Conservation (phyloP, 257 asterid genomes). For the Agastache rugosa region DNA sequence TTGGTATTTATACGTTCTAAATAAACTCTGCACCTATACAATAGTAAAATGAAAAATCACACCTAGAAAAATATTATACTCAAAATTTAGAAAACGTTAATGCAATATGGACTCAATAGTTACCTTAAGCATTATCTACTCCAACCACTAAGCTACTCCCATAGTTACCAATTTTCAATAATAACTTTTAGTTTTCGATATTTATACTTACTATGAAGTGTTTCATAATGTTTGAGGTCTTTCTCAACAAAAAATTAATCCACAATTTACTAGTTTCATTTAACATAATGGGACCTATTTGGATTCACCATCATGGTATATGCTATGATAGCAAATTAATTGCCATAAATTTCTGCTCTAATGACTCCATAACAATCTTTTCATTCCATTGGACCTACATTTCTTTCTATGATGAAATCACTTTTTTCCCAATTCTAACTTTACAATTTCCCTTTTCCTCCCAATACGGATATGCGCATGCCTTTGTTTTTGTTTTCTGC, state of each 20-base stretch:
- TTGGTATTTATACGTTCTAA: no score
- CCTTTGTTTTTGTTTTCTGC: slow-evolving; percentile 31
- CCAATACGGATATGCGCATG: slow-evolving; percentile 48
- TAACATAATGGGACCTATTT: slow-evolving; percentile 36
- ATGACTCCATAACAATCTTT: slow-evolving; percentile 33
- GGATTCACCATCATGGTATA: slow-evolving; percentile 35
- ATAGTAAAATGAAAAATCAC: no score
- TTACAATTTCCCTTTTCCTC: slow-evolving; percentile 31
- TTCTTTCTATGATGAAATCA: slow-evolving; percentile 29
- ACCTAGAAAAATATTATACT: no score
- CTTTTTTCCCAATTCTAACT: slow-evolving; percentile 27
- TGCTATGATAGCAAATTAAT: slow-evolving; percentile 35
- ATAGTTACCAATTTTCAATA: not conserved
- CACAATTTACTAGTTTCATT: slow-evolving; percentile 28
- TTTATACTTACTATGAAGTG: not conserved
- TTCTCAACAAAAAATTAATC: not conserved
- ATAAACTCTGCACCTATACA: no score
- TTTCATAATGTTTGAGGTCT: not conserved
- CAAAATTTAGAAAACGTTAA: no score
- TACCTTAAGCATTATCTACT: no score
- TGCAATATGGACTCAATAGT: no score
- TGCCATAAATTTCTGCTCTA: slow-evolving; percentile 51
- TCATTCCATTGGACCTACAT: slow-evolving; percentile 42
- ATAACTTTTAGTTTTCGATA: not conserved
- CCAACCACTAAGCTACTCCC: no score